Base-by-base conservation (phyloP, 768 basidiomycete genomes). In the Podaxis sp. region DNA sequence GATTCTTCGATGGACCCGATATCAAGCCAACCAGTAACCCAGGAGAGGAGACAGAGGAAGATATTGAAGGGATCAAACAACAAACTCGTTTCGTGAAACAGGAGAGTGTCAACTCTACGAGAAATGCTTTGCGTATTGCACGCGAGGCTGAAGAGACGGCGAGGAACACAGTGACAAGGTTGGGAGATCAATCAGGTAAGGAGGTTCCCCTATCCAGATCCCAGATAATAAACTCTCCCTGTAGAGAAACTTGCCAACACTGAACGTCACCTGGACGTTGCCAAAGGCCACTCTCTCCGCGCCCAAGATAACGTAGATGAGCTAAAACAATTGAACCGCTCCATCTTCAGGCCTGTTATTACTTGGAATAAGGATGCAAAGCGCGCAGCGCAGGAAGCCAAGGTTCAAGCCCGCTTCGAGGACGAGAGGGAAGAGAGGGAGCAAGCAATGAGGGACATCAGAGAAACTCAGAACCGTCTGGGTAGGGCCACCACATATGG, bases 91-190 rank as follows among this genome's bases (percentile, higher is more conserved):
- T 85, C 70, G 73, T 90, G 65, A 99, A 99, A 77, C 95, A 98
- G 76, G 96, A 98, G 69, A 90, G 88, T 71, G 88, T 96, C 52
- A 88, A 86, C 59, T 90, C 92, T 15, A 92, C 95, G 0, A 80
- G 96, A 68, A 98, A 99, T 76, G 96, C 96, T 12, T 81, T 99
- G 57, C 84, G 95, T 48, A 82, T 98, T 72, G 96, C 96, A 42
- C 82, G 89, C n/a, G 95, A 99, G 74, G 95, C 96, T 0, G 96
- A 98, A 75, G 96, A 99, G 74, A 96, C 95, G 11, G 96, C 92
- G 38, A 80, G 91, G 51, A 88, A 87, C 63, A 99, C 96, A 4
- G 71, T 99, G 19, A 78, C 73, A 61, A 91, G 86, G 70, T 83
- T 99, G 7, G 96, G 92, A 9, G 89, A 93, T 68, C 96, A 99